Percentiles rank a stretch among this genome's conserved stretches.
phyloP scores from a whole-genome alignment of 2,329 filamentous ascomycete genomes.

The Epichloe hybrida region DNA sequence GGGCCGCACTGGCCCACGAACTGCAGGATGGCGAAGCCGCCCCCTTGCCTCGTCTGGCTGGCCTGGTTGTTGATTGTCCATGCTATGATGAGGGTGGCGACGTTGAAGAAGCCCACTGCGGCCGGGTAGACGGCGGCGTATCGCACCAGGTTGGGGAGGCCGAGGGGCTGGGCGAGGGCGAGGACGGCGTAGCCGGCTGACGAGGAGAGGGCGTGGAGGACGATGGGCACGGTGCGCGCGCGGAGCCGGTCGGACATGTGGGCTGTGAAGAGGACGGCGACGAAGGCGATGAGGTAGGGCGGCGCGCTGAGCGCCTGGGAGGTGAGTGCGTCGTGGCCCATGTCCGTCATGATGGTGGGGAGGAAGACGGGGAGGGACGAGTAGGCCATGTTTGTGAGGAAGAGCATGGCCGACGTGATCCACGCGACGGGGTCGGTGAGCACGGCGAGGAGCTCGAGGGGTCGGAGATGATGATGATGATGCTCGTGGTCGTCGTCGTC shows the following conservation, averaged over 20 bases:
- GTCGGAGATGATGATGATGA: conserved; percentile 23
- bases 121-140: conserved; percentile 73
- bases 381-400: conserved; percentile 79
- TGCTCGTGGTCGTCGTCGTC: conserved; percentile 12
- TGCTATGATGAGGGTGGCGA: conserved; percentile 71
- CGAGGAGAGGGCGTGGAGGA: conserved; percentile 56
- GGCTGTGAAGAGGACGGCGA: conserved; percentile 57
- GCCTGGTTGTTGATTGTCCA: conserved; percentile 84
- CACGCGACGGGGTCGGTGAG: conserved; percentile 33
- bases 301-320: conserved; percentile 71
- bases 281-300: conserved; percentile 66
- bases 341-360: conserved; percentile 61
- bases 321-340: conserved; percentile 56
- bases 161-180: conserved; percentile 37
- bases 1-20: conserved; percentile 71
- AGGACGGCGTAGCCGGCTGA: conserved; percentile 46
- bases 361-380: conserved; percentile 78
- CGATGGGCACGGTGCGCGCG: conserved; percentile 51
- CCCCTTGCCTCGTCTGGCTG: conserved; percentile 54
- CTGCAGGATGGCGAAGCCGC: conserved; percentile 69
- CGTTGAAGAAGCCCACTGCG: conserved; percentile 66
- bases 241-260: conserved; percentile 54
- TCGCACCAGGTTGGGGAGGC: conserved; percentile 34
- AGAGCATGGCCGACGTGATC: conserved; percentile 70
- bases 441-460: conserved; percentile 39